Percentiles rank a stretch among this genome's conserved stretches.
Conservation (phyloP, 1,284 basidiomycete genomes). For the Cutaneotrichosporon dermatis region DNA sequence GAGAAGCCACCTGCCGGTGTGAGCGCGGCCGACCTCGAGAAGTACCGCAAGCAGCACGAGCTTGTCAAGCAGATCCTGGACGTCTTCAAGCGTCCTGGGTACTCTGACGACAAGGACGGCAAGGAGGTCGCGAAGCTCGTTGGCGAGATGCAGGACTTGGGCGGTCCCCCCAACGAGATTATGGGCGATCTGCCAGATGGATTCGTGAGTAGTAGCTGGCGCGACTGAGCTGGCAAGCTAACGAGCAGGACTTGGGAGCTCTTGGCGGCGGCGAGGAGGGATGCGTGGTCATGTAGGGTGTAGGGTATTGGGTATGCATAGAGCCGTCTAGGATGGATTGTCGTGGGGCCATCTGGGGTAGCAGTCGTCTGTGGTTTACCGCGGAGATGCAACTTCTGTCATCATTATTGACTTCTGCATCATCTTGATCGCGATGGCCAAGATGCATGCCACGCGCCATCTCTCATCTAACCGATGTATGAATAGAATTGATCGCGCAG, state of each 20-base stretch:
- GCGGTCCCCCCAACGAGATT: constrained; percentile 81
- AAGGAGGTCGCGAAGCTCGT: constrained; percentile 42
- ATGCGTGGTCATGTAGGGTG: constrained; percentile 36
- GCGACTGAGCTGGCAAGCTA: background rate
- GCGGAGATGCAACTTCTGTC: no score
- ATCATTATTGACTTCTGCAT: no score
- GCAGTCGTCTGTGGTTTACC: no score
- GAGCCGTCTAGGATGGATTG: background rate
- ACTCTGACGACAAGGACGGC: constrained; percentile 59
- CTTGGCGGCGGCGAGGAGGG: constrained; percentile 35
- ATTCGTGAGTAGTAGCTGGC: constrained; percentile 48
- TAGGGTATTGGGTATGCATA: background rate
- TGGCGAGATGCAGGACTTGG: constrained; percentile 54
- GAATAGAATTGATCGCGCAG: no score
- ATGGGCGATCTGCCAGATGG: constrained; percentile 88
- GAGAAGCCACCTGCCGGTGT: constrained; percentile 52
- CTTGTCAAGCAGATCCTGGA: constrained; percentile 66
- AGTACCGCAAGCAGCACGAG: constrained; percentile 65
- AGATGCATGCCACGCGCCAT: no score
- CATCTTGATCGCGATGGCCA: no score
- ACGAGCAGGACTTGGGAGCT: constrained; percentile 39
- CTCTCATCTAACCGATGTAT: no score
- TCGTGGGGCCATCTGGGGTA: no score
- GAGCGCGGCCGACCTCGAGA: constrained; percentile 62
- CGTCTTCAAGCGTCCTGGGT: constrained; percentile 66